A percentile compares a stretch with the other conserved stretches of the same genome.
phyloP scores from a whole-genome alignment of 75 land plant species.

The Azolla pinnata region DNA sequence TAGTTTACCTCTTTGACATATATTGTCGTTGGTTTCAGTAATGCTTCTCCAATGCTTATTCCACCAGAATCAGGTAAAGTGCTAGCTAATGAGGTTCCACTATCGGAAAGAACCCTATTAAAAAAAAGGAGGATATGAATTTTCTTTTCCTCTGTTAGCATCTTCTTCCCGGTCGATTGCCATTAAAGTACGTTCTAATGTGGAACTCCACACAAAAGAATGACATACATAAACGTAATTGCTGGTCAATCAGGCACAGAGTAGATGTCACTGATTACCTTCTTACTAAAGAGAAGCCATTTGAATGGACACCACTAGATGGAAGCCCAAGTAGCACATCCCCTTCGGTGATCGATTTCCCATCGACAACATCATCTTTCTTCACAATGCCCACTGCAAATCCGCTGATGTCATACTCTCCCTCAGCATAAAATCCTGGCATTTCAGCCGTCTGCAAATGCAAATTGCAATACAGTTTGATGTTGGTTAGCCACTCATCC shows the following conservation, averaged over 20 bases:
- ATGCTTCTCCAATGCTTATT: slow-evolving; percentile 54
- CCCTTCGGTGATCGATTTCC: slow-evolving; percentile 62
- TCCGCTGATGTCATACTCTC: slow-evolving; percentile 98
- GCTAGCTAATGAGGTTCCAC: slow-evolving; percentile 59
- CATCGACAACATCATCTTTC: slow-evolving; percentile 82
- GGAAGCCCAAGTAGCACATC: slow-evolving; percentile 90
- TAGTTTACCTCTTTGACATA: slow-evolving; percentile 91
- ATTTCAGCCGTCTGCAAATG: slow-evolving; percentile 88
- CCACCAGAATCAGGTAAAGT: slow-evolving; percentile 35
- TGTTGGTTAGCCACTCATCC: too few species aligned
- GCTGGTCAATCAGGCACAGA: too few species aligned
- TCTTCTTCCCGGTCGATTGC: too few species aligned
- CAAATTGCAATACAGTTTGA: too few species aligned
- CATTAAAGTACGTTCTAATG: too few species aligned
- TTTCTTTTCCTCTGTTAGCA: too few species aligned
- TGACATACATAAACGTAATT: too few species aligned
- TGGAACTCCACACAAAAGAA: too few species aligned
- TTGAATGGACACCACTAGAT: slow-evolving; percentile 96
- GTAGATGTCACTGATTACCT: too few species aligned
- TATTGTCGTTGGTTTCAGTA: slow-evolving; percentile 84
- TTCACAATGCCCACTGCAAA: slow-evolving; percentile 98
- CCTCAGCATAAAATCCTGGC: slow-evolving; percentile 87
- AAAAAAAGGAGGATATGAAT: too few species aligned
- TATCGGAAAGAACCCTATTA: slow-evolving; percentile 51
- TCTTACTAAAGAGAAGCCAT: slow-evolving; percentile 94